Conservation (phyloP, 2,329 filamentous ascomycete genomes). For the Diaporthe australafricana region DNA sequence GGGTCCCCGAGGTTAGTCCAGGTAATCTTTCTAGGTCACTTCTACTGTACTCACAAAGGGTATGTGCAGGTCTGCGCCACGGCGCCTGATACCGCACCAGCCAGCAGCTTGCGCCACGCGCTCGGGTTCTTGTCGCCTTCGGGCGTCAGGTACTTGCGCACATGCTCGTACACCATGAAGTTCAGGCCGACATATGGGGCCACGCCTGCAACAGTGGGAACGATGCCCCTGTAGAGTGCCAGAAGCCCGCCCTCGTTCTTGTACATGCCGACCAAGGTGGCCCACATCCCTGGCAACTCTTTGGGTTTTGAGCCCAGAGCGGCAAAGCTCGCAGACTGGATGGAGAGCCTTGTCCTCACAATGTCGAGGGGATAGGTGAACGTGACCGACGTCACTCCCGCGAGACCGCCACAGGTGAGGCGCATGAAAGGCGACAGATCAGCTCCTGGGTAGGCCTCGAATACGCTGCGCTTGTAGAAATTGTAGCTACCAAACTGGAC, state of each 20-base stretch:
- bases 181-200: conserved; percentile 97
- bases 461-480: conserved; percentile 90
- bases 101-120: conserved; percentile 82
- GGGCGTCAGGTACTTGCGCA: conserved; percentile 84
- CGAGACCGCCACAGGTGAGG: conserved; percentile 88
- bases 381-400: conserved; percentile 94
- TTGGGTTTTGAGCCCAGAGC: conserved; percentile 73
- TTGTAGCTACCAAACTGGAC: conserved; percentile 99
- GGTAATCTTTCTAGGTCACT: conserved; percentile 26
- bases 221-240: conserved; percentile 93
- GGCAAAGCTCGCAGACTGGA: conserved; percentile 96
- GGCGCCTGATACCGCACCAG: conserved; percentile 93
- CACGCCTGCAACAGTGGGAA: conserved; percentile 94
- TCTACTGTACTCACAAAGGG: conserved; percentile 81
- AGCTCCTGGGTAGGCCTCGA: conserved; percentile 79
- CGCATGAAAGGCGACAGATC: conserved; percentile 80
- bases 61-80: conserved; percentile 98
- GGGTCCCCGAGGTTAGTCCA: conserved; percentile 40
- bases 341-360: conserved; percentile 92
- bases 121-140: conserved; percentile 88
- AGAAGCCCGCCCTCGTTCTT: conserved; percentile 85
- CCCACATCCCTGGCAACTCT: conserved; percentile 92
- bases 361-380: conserved; percentile 98
- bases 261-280: conserved; percentile 86
- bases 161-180: conserved; percentile 97